Evolutionary conservation across 2,329 filamentous ascomycete genomes (phyloP).

Genomic region (Tolypocladium nubicola): DNA sequence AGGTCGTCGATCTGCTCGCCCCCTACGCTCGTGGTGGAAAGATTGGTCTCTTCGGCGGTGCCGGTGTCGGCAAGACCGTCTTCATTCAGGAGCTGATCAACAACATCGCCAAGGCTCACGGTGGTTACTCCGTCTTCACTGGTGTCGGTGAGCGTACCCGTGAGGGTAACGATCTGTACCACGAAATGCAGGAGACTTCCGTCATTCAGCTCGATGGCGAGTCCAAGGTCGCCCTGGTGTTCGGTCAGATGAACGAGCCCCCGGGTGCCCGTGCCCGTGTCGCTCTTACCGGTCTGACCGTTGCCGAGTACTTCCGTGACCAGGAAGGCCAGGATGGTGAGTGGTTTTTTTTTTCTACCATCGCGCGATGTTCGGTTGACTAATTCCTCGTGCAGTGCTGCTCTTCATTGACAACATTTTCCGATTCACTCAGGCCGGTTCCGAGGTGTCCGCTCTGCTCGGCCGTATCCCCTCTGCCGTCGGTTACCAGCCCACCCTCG

Average conservation of each 20-base stretch:
- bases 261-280: conserved; percentile 99
- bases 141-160: conserved; percentile 99
- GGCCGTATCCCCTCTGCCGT: conserved; percentile 99
- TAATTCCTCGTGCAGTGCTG: conserved; percentile 49
- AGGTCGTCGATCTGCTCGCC: conserved; percentile 98
- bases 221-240: conserved; percentile 98
- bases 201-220: conserved; percentile 99
- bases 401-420: conserved; percentile 99
- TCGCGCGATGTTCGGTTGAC: background rate
- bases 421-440: conserved; percentile 99
- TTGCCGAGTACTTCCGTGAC: conserved; percentile 76
- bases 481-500: conserved; percentile 98
- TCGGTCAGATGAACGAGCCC: conserved; percentile 99
- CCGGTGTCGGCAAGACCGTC: conserved; percentile 99
- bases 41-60: conserved; percentile 99
- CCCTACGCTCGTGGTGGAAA: conserved; percentile 99
- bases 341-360: conserved; percentile 15
- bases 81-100: conserved; percentile 99
- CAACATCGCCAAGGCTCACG: conserved; percentile 99
- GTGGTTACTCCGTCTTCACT: conserved; percentile 99
- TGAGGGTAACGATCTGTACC: conserved; percentile 99
- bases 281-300: conserved; percentile 77
- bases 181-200: conserved; percentile 99
- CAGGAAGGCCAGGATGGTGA: conserved; percentile 74
- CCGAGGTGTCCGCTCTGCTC: conserved; percentile 97